Evolutionary conservation across 2,329 filamentous ascomycete genomes (phyloP).

Genomic region (Bipolaris cookei): DNA sequence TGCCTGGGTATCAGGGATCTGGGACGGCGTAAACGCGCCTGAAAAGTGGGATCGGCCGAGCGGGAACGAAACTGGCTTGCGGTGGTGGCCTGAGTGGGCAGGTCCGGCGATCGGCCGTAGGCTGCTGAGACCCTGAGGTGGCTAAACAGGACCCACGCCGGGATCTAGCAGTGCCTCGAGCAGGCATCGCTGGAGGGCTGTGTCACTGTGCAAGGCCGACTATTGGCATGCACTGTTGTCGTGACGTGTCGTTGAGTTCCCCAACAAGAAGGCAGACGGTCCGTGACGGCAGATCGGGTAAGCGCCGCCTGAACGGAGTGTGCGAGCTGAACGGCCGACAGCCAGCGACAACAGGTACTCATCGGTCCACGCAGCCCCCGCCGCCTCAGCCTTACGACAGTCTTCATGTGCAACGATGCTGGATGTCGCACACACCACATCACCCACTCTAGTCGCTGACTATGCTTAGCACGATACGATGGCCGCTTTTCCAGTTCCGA

Average conservation of each 20-base stretch:
- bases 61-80: slow-evolving; percentile 8
- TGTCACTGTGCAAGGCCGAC: slow-evolving; percentile 1
- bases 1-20: slow-evolving; percentile 3
- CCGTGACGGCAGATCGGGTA: background rate
- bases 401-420: slow-evolving; percentile 6
- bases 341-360: slow-evolving; percentile 4
- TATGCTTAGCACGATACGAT: background rate
- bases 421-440: background rate
- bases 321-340: slow-evolving; percentile 1
- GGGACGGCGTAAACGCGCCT: slow-evolving; percentile 3
- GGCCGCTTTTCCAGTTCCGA: background rate
- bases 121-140: slow-evolving; percentile 6
- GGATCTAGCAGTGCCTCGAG: slow-evolving; percentile 10
- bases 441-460: background rate
- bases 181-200: slow-evolving; percentile 14
- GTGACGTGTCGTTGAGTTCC: background rate
- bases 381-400: slow-evolving; percentile 7
- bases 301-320: background rate
- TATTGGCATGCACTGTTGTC: slow-evolving; percentile 1
- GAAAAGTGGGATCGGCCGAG: slow-evolving; percentile 2
- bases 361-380: slow-evolving; percentile 1
- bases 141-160: slow-evolving; percentile 8
- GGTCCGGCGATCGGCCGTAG: slow-evolving; percentile 3
- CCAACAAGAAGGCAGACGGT: slow-evolving; percentile 1
- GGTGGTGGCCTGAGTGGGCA: slow-evolving; percentile 1